These are phyloP conservation scores for Venturiaceae sp. DNA, from an alignment of 2,329 filamentous ascomycete genomes.

Conservation along the genomic window DNA sequence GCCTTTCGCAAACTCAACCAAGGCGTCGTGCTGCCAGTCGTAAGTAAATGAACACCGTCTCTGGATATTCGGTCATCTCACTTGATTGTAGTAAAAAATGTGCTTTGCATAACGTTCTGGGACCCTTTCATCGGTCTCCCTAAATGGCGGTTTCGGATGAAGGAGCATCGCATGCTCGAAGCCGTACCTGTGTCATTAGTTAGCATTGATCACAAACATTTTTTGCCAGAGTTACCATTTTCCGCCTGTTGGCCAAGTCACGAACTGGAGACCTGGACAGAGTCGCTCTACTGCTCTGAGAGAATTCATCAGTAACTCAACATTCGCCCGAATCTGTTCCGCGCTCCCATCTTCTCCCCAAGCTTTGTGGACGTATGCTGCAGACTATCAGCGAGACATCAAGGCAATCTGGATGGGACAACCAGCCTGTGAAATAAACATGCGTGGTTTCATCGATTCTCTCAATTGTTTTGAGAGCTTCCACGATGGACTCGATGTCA, in stretches of 20 bases:
- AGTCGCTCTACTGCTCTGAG: constrained; percentile 28
- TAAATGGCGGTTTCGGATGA: constrained; percentile 23
- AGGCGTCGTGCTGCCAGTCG: constrained; percentile 31
- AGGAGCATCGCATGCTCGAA: background rate
- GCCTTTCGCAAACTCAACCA: constrained; percentile 23
- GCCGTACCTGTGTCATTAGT: no score
- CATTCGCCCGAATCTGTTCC: constrained; percentile 26
- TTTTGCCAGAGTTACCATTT: no score
- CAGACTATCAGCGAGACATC: background rate
- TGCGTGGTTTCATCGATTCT: constrained; percentile 30
- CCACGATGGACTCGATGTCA: constrained; percentile 18
- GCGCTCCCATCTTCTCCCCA: background rate
- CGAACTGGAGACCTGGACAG: constrained; percentile 27
- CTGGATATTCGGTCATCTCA: no score
- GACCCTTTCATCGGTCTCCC: constrained; percentile 30
- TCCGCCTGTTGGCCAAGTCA: constrained; percentile 32
- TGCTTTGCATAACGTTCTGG: constrained; percentile 31
- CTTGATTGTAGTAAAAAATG: constrained; percentile 39
- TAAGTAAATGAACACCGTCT: no score
- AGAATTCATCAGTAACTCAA: constrained; percentile 28
- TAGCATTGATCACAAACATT: no score
- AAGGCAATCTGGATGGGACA: background rate
- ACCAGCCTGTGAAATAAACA: constrained; percentile 32
- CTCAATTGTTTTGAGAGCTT: constrained; percentile 24
- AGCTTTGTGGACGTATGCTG: background rate